These are phyloP conservation scores for Cercospora brassicicola DNA, from an alignment of 2,329 filamentous ascomycete genomes.

Conservation along the genomic window DNA sequence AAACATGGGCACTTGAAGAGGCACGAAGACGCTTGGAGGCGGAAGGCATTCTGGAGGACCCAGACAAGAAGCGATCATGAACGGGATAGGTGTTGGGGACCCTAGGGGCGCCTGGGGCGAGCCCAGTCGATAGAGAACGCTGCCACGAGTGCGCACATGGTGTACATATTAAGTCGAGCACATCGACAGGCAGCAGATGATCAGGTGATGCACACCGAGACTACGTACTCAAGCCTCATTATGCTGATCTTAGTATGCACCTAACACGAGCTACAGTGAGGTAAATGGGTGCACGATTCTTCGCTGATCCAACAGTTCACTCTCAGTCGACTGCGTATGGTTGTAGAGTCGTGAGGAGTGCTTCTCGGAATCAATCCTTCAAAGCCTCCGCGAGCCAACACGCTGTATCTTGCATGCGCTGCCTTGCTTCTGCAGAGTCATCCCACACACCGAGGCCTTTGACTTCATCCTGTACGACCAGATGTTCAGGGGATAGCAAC, in stretches of 20 bases:
- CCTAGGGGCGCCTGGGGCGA: neutral
- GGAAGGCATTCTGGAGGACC: constrained; percentile 88
- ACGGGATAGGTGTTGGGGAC: neutral
- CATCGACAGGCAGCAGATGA: constrained; percentile 19
- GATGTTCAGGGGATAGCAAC: constrained; percentile 29
- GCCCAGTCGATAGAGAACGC: neutral
- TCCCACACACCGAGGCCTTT: constrained; percentile 31
- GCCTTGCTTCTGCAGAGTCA: constrained; percentile 19
- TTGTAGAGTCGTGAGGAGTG: neutral
- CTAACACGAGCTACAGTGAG: neutral
- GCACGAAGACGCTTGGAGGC: constrained; percentile 90
- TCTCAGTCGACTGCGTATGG: neutral
- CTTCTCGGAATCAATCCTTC: neutral
- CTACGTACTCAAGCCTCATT: neutral
- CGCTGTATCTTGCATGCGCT: constrained; percentile 24
- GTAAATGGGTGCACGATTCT: neutral
- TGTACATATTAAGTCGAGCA: constrained; percentile 23
- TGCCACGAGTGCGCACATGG: neutral
- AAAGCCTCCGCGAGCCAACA: constrained; percentile 24
- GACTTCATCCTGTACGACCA: constrained; percentile 40
- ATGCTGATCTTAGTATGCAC: neutral
- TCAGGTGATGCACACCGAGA: constrained; percentile 2
- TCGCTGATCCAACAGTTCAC: neutral
- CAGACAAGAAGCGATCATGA: constrained; percentile 44
- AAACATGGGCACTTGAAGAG: constrained; percentile 98